phyloP scores from a whole-genome alignment of 495 filamentous ascomycete species.

The Penicillium malachiteum region DNA sequence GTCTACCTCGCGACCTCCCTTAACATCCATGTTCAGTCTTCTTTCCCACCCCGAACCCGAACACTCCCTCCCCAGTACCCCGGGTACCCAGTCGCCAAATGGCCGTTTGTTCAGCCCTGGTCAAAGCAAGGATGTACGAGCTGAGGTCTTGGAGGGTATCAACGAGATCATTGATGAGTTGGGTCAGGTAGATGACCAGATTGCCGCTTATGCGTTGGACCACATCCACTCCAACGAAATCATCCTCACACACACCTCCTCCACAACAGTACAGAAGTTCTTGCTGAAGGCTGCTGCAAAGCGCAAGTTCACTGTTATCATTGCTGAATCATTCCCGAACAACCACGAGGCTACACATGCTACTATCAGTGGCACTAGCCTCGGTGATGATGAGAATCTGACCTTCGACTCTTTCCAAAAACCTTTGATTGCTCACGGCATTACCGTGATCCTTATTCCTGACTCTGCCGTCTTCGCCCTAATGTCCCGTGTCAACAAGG shows the following conservation, averaged over 20 bases:
- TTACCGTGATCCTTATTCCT: slow-evolving; percentile 77
- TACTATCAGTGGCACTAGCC: slow-evolving; percentile 52
- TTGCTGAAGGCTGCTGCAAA: slow-evolving; percentile 79
- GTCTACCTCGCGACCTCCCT: slow-evolving; percentile 48
- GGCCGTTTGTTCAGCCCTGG: slow-evolving; percentile 34
- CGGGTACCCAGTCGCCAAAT: slow-evolving; percentile 41
- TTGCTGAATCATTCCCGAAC: slow-evolving; percentile 71
- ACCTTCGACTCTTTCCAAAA: slow-evolving; percentile 65
- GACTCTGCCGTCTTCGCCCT: slow-evolving; percentile 84
- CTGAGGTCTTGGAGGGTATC: slow-evolving; percentile 87
- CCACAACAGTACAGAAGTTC: slow-evolving; percentile 80
- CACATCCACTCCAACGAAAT: slow-evolving; percentile 90
- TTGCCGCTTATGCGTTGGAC: slow-evolving; percentile 78
- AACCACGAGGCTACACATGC: slow-evolving; percentile 61
- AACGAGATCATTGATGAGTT: slow-evolving; percentile 91
- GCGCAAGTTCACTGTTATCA: slow-evolving; percentile 83
- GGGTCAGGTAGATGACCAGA: slow-evolving; percentile 82
- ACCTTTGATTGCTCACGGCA: slow-evolving; percentile 69
- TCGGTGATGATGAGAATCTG: slow-evolving; percentile 46
- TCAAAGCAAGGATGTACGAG: slow-evolving; percentile 63
- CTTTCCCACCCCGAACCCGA: slow-evolving; percentile 60
- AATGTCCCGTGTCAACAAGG: slow-evolving; percentile 92
- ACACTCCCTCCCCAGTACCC: slow-evolving; percentile 45
- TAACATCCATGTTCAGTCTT: slow-evolving; percentile 82
- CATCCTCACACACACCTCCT: slow-evolving; percentile 79